Base-by-base conservation (phyloP, 2,329 filamentous ascomycete species). In the Magnaporthiopsis rhizophila region DNA sequence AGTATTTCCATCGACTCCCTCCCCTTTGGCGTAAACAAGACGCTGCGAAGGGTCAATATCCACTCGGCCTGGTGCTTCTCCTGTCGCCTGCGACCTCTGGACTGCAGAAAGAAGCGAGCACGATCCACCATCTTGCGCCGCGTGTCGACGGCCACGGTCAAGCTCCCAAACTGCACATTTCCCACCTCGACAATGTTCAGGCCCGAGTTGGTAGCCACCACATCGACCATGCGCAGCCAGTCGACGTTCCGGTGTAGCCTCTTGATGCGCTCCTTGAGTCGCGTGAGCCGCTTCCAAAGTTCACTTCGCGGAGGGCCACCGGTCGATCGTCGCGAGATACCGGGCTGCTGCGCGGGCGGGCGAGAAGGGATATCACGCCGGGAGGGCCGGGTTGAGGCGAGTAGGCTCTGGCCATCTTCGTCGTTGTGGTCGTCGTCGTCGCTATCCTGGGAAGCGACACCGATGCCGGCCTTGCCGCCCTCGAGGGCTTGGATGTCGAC, bases 71-170 rank as follows among this genome's bases (percentile, higher is more conserved):
- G 92, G 60, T 85, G 83, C 69, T 89, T 87, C 62, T 86, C 72
- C 18, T 74, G 76, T 38, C 75, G 74, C 32, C 82, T 81, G 58
- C 81, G 81, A 68, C 85, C 81, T 68, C 87, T 87, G 75, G 89
- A 84, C 72, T 92, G 91, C 69, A 93, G 89, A 76, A 97, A 97
- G 71, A 96, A 88, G 59, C 92, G 89, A 65, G 91, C 92, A 64
- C 92, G 86, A 72, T 97, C 93, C 36, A 97, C 91, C 76, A 93
- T 94, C 77, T 96, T 96, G 67, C 87, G 88, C 69, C 96, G 83
- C 8, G 95, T 98, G 73, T 99, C 94, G 63, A 99, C 90, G 6
- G 91, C 90, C 66, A 97, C 80, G 18, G 90, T 92, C 70, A 97
- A 85, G 69, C 86, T 91, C 65, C 93, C 94, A 64, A 97, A 80